Conservation (phyloP, 164 flowering plant species). For the Pachysandra terminalis region DNA sequence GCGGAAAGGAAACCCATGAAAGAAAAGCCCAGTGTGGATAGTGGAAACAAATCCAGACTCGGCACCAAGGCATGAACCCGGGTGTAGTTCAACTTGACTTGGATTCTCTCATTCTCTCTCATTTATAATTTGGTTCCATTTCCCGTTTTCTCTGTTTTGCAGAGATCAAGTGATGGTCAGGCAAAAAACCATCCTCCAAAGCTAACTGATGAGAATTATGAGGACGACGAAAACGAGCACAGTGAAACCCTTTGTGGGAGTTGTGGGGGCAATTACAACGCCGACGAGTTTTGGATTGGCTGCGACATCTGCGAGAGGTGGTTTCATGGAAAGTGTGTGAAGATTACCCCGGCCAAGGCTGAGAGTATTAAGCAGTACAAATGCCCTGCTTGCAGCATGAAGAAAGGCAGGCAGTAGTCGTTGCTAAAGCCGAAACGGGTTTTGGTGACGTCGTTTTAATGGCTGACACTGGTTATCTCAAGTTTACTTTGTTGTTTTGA, state of each 20-base stretch:
- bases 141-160: conserved; percentile 12
- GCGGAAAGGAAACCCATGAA: conserved; percentile 51
- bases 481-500: not conserved
- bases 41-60: conserved; percentile 53
- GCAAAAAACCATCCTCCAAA: conserved; percentile 63
- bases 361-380: conserved; percentile 91
- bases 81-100: not conserved
- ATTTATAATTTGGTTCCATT: not conserved
- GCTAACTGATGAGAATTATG: conserved; percentile 54
- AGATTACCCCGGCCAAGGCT: conserved; percentile 93
- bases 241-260: conserved; percentile 88
- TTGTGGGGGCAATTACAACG: conserved; percentile 81
- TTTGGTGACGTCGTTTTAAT: conserved; percentile 13
- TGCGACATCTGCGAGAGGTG: conserved; percentile 90
- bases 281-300: conserved; percentile 88
- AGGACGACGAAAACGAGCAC: conserved; percentile 88
- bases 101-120: not conserved
- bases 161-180: conserved; percentile 81
- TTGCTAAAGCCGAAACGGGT: conserved; percentile 2
- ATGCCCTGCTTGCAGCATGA: conserved; percentile 91
- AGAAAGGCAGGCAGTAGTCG: conserved; percentile 55
- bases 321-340: conserved; percentile 94
- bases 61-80: conserved; percentile 49
- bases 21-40: conserved; percentile 53
- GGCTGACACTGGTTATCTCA: conserved; percentile 29